phyloP scores from a whole-genome alignment of 768 basidiomycete species.

The Leccinum uliginosum region DNA sequence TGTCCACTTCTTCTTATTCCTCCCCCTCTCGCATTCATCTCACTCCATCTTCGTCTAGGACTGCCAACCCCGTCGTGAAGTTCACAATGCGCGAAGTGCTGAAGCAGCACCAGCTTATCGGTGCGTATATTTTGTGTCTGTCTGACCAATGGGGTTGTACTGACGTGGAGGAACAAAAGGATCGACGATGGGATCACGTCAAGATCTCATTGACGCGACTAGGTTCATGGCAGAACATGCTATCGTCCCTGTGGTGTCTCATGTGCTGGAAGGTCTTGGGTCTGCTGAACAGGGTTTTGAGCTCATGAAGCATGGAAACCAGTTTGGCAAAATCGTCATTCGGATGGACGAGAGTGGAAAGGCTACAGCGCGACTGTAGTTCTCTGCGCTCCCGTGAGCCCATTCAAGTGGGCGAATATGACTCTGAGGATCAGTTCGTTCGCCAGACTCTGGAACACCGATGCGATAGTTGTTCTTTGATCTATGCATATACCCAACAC shows the following conservation, averaged over 20 bases:
- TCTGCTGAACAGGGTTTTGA: slow-evolving; percentile 68
- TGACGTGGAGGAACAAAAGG: slow-evolving; percentile 40
- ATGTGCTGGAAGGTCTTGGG: slow-evolving; percentile 61
- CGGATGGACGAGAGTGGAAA: slow-evolving; percentile 32
- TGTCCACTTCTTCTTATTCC: not conserved
- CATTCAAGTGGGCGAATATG: not conserved
- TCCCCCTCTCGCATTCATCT: slow-evolving; percentile 1
- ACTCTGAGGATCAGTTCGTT: not conserved
- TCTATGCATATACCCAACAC: not conserved
- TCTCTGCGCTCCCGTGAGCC: not conserved
- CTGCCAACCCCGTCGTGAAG: slow-evolving; percentile 40
- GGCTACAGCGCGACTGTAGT: slow-evolving; percentile 25
- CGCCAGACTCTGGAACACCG: slow-evolving; percentile 1
- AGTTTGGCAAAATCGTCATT: slow-evolving; percentile 73
- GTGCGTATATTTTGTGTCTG: slow-evolving; percentile 35
- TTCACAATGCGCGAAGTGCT: slow-evolving; percentile 79
- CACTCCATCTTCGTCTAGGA: slow-evolving; percentile 2
- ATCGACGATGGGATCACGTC: slow-evolving; percentile 80
- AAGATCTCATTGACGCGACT: slow-evolving; percentile 69
- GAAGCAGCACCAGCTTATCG: slow-evolving; percentile 68
- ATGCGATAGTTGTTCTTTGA: not conserved
- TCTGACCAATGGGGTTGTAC: not conserved
- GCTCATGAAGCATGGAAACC: slow-evolving; percentile 55
- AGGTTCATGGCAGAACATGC: slow-evolving; percentile 60
- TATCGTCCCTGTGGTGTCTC: slow-evolving; percentile 67